These are phyloP conservation scores for Citrullus colocynthis DNA, from an alignment of 306 rosid genomes.

Conservation along the genomic window DNA sequence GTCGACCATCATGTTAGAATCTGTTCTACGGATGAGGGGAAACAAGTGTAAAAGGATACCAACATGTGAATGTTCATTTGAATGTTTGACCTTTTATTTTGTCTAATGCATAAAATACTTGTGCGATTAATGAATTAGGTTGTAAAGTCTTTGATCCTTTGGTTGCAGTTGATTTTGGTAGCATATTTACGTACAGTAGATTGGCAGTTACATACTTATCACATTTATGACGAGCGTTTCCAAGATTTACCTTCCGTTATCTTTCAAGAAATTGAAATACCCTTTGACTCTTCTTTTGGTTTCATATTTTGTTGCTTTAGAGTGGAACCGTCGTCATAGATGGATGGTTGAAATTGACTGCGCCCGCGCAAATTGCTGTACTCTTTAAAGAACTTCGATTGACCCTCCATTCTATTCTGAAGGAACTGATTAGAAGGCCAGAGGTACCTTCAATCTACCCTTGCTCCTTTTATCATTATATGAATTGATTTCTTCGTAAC, in stretches of 20 bases:
- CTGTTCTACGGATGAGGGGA: not conserved
- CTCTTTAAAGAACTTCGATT: slow-evolving; percentile 77
- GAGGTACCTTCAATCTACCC: slow-evolving; percentile 38
- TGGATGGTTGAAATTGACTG: slow-evolving; percentile 90
- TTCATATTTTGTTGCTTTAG: slow-evolving; percentile 23
- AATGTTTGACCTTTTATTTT: not conserved
- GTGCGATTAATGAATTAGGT: not conserved
- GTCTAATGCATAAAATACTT: not conserved
- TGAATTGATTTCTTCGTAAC: not conserved
- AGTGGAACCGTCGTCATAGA: slow-evolving; percentile 62
- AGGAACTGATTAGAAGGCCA: slow-evolving; percentile 69
- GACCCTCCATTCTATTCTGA: slow-evolving; percentile 70
- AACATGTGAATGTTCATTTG: not conserved
- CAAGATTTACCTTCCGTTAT: not conserved
- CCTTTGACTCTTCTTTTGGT: not conserved
- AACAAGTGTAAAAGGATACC: not conserved
- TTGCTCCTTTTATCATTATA: slow-evolving; percentile 6
- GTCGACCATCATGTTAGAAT: not conserved
- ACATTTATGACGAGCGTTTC: not conserved
- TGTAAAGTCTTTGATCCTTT: not conserved
- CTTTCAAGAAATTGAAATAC: not conserved
- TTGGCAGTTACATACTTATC: not conserved
- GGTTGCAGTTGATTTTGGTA: not conserved
- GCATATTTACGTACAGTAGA: not conserved
- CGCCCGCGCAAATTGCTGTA: slow-evolving; percentile 96